Base-by-base conservation (phyloP, 306 rosid species). In the Pyrus communis region DNA sequence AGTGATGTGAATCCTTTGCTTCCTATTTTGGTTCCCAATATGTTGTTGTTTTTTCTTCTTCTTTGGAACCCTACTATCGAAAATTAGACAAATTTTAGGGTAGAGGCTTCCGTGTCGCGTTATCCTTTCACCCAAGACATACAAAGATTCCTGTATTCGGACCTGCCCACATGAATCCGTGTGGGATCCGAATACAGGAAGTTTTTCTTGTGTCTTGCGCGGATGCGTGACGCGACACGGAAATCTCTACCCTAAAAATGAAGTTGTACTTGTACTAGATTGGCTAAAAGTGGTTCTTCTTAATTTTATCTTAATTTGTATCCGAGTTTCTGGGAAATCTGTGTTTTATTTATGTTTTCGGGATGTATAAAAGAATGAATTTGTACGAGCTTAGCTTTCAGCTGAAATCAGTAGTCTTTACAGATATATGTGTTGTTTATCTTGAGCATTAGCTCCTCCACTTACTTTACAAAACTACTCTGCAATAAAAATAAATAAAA, bases 61-160 rank as follows among this genome's bases (percentile, higher is more conserved):
- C 59, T 90, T 11, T 92, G 98, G 98, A 49, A 85, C 66, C 96
- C 93, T 3, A 82, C 72, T 78, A 76, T 72, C 33, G 54, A 61
- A 55, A n/a, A 14, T 49, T 4, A 15, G 8, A 49, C 7, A 1
- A 49, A 49, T 49, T 49, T 46, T 11, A 46, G 54, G 7, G 0
- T 14, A 0, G 18, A 17, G 11, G 17, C 54, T 1, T 46, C 17
- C 7, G 54, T 46, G 54, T 17, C 54, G 17, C 54, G 5, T 4
- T 14, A 46, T 5, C 1, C 52, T 0, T 46, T 46, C 54, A 1
- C 54, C 4, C 19, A 14, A 46, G 54, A 14, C 54, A 46, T 17
- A 46, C 1, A 46, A 46, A 0, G 52, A 46, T 46, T 6, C 8
- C 55, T 15, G 55, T 8, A 49, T 15, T 49, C 55, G 54, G 2